phyloP scores from a whole-genome alignment of 2,329 filamentous ascomycete species.

The Penicillium crustosum region DNA sequence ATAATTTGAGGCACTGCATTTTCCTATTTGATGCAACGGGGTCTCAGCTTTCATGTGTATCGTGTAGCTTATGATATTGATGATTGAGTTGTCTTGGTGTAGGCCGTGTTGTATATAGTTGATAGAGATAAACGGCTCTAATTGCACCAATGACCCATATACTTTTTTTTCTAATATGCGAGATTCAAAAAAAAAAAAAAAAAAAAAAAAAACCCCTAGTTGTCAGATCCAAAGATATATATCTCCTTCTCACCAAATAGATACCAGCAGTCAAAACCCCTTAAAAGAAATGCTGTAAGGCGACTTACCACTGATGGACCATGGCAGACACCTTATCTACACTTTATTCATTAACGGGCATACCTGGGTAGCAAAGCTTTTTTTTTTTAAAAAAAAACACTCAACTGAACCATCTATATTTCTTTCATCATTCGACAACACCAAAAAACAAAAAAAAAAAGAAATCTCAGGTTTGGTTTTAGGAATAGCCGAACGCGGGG shows the following conservation, averaged over 20 bases:
- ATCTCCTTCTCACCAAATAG: neutral
- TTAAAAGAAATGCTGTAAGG: too few relatives aligned
- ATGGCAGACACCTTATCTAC: neutral
- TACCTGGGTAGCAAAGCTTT: too few relatives aligned
- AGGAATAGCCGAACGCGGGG: slow-evolving; percentile 43
- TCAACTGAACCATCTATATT: neutral
- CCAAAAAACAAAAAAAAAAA: slow-evolving; percentile 2
- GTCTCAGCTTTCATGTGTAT: neutral
- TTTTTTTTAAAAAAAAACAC: neutral
- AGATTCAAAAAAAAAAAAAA: neutral
- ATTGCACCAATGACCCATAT: neutral
- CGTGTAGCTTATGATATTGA: slow-evolving; percentile 5
- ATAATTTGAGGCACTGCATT: neutral
- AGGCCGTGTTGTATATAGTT: slow-evolving; percentile 3
- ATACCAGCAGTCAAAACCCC: neutral
- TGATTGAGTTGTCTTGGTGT: neutral
- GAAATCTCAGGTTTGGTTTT: slow-evolving; percentile 23
- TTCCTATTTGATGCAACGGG: neutral
- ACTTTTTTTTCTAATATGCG: too few relatives aligned
- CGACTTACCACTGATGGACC: neutral
- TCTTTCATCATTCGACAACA: too few relatives aligned
- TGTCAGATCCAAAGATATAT: neutral
- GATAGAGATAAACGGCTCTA: neutral
- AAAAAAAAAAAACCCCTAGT: too few relatives aligned
- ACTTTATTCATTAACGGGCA: neutral